These are phyloP conservation scores for Phytopythium aichiense DNA, from an alignment of 352 stramenopile species.

Conservation along the genomic window DNA sequence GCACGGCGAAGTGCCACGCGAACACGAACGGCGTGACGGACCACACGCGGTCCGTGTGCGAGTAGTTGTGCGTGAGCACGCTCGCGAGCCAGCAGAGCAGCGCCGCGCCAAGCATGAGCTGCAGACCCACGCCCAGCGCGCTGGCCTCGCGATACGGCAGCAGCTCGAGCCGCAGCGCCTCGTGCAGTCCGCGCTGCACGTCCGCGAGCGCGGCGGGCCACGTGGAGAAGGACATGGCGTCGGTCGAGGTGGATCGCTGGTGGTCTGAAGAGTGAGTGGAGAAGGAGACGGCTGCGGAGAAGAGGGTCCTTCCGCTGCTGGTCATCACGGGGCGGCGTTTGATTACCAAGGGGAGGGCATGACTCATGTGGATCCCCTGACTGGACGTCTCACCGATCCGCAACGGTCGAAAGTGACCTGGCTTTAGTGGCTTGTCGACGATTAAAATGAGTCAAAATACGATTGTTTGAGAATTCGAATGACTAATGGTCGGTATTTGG, in stretches of 20 bases:
- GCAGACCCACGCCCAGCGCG: conserved; percentile 39
- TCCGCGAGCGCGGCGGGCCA: conserved; percentile 23
- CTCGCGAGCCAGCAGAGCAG: conserved; percentile 56
- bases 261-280: neutral
- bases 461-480: no score
- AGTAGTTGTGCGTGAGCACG: conserved; percentile 85
- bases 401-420: neutral
- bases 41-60: conserved; percentile 92
- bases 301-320: neutral
- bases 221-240: conserved; percentile 1
- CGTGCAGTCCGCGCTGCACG: conserved; percentile 23
- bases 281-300: neutral
- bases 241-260: neutral
- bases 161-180: conserved; percentile 28
- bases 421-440: neutral
- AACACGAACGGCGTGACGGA: conserved; percentile 87
- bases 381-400: neutral
- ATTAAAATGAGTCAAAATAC: neutral
- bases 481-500: neutral
- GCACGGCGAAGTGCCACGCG: conserved; percentile 73
- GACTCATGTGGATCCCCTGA: neutral
- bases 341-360: neutral
- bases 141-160: conserved; percentile 34
- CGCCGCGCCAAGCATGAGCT: conserved; percentile 37
- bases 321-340: neutral